Base-by-base conservation (phyloP, 495 filamentous ascomycete species). In the Daldinia childiae region DNA sequence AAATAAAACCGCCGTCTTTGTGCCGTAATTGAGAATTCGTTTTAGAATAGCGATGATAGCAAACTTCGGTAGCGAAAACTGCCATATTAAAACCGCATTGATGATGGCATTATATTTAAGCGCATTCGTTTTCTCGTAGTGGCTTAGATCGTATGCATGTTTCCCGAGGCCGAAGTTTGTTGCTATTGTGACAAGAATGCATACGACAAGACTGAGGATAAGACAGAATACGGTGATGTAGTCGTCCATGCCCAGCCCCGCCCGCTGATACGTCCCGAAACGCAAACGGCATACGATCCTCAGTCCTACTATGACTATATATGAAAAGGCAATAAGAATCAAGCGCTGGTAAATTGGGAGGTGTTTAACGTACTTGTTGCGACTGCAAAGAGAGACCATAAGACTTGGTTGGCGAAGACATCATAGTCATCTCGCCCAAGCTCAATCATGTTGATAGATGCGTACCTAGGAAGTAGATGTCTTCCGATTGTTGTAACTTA, bases 21-120 rank as follows among this genome's bases (percentile, higher is more conserved):
- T 59, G 26, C 74, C 74, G 41, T 76, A 76, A 34, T 76, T 54
- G 9, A 76, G 74, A 12, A 76, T 76, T 39, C 74, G 72, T 41
- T 76, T 76, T 6, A 76, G 38, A 24, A 76, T 74, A 32, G 74
- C 74, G 50, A 76, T 75, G 54, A 76, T 74, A 36, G 74, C 74
- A 51, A 76, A 76, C 29, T 76, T 76, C 2, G 74, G 74, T 26
- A 76, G 55, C 2, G 74, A 76, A 38, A 76, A 76, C 41, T 70
- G 66, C 74, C 74, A 76, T 68, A 76, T 72, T 30, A 74, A 32
- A 43, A 76, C 41, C 3, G 72, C 50, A 29, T 72, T 74, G 34
- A 76, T 76, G 11, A 76, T 74, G 8, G 43, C 74, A 43, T 76
- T 76, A 57, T 74, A 76, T 62, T 72, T 69, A 7, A 76, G 54